Conservation (phyloP, 2,329 filamentous ascomycete genomes). For the Chaetomiaceae sp. region DNA sequence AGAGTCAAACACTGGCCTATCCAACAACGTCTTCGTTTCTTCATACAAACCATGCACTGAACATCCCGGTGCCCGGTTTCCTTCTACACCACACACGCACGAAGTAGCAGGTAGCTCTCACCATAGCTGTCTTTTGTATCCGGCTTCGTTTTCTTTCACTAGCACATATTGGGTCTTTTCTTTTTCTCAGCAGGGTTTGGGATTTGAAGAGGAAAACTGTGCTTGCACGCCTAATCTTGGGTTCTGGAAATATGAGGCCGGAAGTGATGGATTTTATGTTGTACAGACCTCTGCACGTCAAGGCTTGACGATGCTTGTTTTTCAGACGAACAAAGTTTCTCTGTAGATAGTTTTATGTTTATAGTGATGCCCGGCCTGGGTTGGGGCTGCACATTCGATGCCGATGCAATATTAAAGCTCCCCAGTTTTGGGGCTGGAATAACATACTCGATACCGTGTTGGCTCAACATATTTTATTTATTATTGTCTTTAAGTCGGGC, state of each 20-base stretch:
- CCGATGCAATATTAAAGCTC: too few relatives aligned
- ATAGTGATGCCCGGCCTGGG: background rate
- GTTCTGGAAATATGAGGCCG: background rate
- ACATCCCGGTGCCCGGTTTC: background rate
- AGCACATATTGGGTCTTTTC: too few relatives aligned
- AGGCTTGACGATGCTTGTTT: background rate
- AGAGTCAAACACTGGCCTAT: background rate
- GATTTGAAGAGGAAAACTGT: background rate
- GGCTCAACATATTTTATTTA: too few relatives aligned
- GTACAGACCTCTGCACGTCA: background rate
- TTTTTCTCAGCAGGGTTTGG: background rate
- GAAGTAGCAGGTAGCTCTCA: background rate
- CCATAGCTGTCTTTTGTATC: background rate
- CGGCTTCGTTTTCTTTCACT: background rate
- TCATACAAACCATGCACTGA: background rate
- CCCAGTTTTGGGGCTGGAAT: too few relatives aligned
- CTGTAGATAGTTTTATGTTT: conserved; percentile 3
- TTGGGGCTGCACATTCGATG: background rate
- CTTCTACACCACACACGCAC: background rate
- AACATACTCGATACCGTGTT: too few relatives aligned
- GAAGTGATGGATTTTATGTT: background rate
- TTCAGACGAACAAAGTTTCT: background rate
- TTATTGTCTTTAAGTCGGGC: too few relatives aligned
- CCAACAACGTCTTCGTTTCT: background rate
- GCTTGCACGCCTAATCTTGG: background rate